Evolutionary conservation across 2,329 filamentous ascomycete species (phyloP), one percentile per base, ranked within the genome.

Genomic region (Fusarium sp.): DNA sequence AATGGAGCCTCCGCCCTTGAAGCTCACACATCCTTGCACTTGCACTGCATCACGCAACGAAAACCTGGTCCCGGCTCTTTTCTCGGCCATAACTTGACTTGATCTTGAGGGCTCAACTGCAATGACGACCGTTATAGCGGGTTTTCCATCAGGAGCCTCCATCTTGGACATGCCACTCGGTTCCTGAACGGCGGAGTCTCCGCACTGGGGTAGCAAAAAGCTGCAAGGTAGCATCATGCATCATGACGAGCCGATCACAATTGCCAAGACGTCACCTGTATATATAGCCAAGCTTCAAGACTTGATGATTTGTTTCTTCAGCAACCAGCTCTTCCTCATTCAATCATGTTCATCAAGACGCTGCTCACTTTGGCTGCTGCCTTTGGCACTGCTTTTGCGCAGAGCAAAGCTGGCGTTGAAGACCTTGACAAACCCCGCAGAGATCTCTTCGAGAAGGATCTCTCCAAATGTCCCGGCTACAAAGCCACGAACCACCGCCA

Each of bases 391-490:
- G 70, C 64, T 26, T 48, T 63, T 7, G 69, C 72, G 2, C 72
- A 74, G 60, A 74, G 72, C 38, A 74, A 73, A 41, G 58, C 40
- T 23, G 72, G 72, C 17, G 67, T 71, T 12, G 72, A 63, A 4
- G 66, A 57, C 9, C 72, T 74, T 6, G 46, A 66, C 33, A 52
- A 62, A 15, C 56, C 72, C 12, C 66, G 71, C 57, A 66, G 69
- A 37, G 72, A 74, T 13, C 57, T 74, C 7, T 74, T 27, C 38
- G 69, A 65, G 7, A 74, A 74, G 45, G 70, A 75, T 30, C 72
- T 74, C 32, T 71, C 72, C 27, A 61, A 62, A 17, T 94, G 92
- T 75, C 90, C 91, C 1, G 92, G 92, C 17, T 94, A 94, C 81
- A 85, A 78, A 32, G 91, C 91, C 4, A 87, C 85, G 20, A 89